Evolutionary conservation across 23 red algal genomes (phyloP).

Genomic region (Gracilaria domingensis): DNA sequence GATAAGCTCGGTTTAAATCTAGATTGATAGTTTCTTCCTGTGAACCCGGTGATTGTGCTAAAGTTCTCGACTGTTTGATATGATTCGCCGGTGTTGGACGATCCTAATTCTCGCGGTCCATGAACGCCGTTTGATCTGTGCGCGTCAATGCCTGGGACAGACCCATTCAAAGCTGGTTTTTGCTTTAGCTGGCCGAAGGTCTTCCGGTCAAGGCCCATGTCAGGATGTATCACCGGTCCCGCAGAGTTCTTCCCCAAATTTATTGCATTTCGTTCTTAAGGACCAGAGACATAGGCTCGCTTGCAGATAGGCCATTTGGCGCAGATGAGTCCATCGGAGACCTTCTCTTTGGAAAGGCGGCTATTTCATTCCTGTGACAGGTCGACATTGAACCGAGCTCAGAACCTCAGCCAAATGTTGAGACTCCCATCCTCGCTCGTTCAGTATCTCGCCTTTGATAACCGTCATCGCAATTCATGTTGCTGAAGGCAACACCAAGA

Average conservation of each 20-base stretch:
- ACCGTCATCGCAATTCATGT: not conserved
- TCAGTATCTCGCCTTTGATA: constrained; percentile 8
- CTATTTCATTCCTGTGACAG: not conserved
- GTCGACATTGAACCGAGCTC: not conserved
- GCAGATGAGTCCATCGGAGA: constrained; percentile 19
- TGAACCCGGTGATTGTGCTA: constrained; percentile 37
- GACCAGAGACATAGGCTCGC: not conserved
- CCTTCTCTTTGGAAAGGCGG: constrained; percentile 23
- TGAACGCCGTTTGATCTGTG: not conserved
- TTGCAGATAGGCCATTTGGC: constrained; percentile 6
- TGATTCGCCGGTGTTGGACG: constrained; percentile 24
- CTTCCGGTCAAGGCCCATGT: constrained; percentile 2
- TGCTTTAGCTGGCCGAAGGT: not conserved
- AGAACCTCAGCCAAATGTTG: not conserved
- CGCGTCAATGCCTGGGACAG: constrained; percentile 15
- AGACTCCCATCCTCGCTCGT: not conserved
- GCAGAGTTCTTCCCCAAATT: not conserved
- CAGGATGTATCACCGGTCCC: not conserved
- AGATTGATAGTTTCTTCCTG: constrained; percentile 25
- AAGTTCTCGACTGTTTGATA: constrained; percentile 12
- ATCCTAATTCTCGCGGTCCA: constrained; percentile 13
- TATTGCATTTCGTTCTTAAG: constrained; percentile 12
- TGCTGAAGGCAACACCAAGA: not conserved
- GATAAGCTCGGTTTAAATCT: constrained; percentile 44
- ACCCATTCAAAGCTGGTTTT: not conserved